Evolutionary conservation across 768 basidiomycete species (phyloP), one percentile per base, ranked within the genome.

Genomic region (Lentinula sp.): DNA sequence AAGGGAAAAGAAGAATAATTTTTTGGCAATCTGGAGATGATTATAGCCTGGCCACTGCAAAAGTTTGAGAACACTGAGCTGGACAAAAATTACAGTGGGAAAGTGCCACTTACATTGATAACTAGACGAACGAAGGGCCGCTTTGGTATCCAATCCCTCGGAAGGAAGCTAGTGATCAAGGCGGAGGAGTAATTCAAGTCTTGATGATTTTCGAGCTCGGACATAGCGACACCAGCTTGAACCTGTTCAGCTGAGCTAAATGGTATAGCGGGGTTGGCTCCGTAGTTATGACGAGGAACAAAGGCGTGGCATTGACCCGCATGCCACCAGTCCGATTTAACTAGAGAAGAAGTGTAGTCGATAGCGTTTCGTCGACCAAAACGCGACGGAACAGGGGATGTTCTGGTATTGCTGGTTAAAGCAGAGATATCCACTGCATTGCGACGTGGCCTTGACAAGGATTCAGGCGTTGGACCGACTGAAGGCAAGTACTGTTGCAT

Each of bases 311-410:
- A 1, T 13, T 49, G 57, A 12, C 35, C 36, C 6, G 10, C 32
- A 18, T 59, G 58, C 58, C 58, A 59, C 32, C 48, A 50, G 32
- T 59, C 58, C 16, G 58, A 59, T 32, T 59, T 59, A 9, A 48
- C 46, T 13, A 37, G 18, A 35, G 37, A 42, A 49, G 42, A 16
- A 18, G 58, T 37, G 6, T 45, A 49, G 58, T 59, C 58, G 45
- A 59, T 46, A n/a, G 41, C 60, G 32, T 42, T 45, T 59, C 59
- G 36, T 9, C 50, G 50, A 35, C 50, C 50, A 23, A 32, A 49
- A 18, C 48, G 23, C 28, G 48, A 12, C 28, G 18, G 15, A 23
- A 51, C 15, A 33, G 28, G 15, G 4, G 46, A 8, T 20, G 46
- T 9, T 32, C n/a, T 33, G 12, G 16, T 51, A 5, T 32, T 33